Conservation (phyloP, 352 stramenopile species). For the Pythium dissimile region DNA sequence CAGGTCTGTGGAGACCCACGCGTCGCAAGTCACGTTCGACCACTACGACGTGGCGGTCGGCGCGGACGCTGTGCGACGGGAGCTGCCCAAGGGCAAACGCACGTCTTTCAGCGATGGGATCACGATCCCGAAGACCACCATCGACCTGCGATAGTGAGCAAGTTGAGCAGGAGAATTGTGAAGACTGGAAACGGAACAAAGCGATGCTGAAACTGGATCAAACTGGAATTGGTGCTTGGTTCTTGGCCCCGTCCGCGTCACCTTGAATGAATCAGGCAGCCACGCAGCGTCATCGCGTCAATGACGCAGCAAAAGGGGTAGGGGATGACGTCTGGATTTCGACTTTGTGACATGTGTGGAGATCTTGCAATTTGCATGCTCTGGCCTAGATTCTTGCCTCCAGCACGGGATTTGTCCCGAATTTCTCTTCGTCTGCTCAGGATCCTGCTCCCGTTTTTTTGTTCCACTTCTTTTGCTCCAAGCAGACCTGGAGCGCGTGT, state of each 20-base stretch:
- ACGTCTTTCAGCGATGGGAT: constrained; percentile 49
- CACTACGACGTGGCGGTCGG: constrained; percentile 69
- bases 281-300: constrained; percentile 14
- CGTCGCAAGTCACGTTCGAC: constrained; percentile 63
- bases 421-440: neutral
- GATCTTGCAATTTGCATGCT: constrained; percentile 15
- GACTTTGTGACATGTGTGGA: constrained; percentile 14
- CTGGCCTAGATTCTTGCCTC: neutral
- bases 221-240: constrained; percentile 17
- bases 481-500: constrained; percentile 16
- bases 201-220: too few relatives aligned
- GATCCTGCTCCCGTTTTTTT: constrained; percentile 20
- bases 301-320: constrained; percentile 2
- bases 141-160: constrained; percentile 32
- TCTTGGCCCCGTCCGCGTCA: constrained; percentile 1
- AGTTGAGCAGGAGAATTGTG: neutral
- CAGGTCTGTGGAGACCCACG: constrained; percentile 42
- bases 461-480: constrained; percentile 16
- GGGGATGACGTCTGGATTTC: neutral
- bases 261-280: constrained; percentile 1
- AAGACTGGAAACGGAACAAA: too few relatives aligned
- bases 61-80: constrained; percentile 33
- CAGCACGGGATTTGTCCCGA: constrained; percentile 10
- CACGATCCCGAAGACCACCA: constrained; percentile 43
- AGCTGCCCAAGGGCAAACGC: constrained; percentile 62